phyloP scores from a whole-genome alignment of 2,329 filamentous ascomycete species.

The Orbilia blumenaviensis region DNA sequence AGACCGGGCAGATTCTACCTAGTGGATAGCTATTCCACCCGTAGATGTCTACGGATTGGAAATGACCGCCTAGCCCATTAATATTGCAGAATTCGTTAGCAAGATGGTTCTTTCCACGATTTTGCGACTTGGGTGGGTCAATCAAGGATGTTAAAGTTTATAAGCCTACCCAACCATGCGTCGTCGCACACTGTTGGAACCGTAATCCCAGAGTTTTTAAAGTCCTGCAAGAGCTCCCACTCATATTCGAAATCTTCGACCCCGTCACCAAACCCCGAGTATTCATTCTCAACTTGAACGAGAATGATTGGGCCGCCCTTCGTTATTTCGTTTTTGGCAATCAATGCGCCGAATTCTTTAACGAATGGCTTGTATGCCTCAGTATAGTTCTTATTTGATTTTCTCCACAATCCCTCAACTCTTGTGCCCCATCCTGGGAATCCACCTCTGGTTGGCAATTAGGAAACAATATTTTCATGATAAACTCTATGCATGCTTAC shows the following conservation, averaged over 20 bases:
- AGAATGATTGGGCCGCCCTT: conserved; percentile 73
- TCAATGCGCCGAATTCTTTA: conserved; percentile 63
- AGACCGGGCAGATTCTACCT: not conserved
- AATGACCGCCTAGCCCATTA: conserved; percentile 29
- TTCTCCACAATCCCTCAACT: conserved; percentile 61
- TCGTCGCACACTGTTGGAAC: conserved; percentile 48
- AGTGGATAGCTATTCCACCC: conserved; percentile 49
- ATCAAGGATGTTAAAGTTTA: no score
- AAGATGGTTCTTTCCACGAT: no score
- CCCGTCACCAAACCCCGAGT: conserved; percentile 64
- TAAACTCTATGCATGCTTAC: conserved; percentile 59
- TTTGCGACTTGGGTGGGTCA: no score
- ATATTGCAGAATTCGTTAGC: not conserved
- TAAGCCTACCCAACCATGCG: conserved; percentile 29
- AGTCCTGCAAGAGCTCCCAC: conserved; percentile 26
- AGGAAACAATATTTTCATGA: not conserved
- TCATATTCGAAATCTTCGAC: conserved; percentile 43
- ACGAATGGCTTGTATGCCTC: conserved; percentile 65
- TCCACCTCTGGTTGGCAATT: conserved; percentile 33
- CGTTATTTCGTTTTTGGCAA: conserved; percentile 65
- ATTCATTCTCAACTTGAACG: conserved; percentile 72
- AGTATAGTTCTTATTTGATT: conserved; percentile 62
- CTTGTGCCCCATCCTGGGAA: conserved; percentile 48
- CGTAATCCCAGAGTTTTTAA: conserved; percentile 41
- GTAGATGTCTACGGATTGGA: conserved; percentile 49